phyloP scores from a whole-genome alignment of 2,329 filamentous ascomycete genomes.

The Pseudopyrenochaeta lycopersici region DNA sequence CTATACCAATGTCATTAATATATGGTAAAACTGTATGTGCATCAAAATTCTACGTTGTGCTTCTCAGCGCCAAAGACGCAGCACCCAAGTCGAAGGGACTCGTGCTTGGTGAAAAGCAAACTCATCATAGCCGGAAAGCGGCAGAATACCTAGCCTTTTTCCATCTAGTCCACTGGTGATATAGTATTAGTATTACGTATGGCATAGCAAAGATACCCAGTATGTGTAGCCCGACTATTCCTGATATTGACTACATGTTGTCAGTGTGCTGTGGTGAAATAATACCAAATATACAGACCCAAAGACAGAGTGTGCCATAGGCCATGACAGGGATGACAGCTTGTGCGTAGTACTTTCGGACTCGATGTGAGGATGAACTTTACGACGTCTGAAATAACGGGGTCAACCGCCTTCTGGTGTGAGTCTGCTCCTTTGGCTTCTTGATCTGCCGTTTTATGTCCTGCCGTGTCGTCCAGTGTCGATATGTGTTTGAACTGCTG shows the following conservation, averaged over 20 bases:
- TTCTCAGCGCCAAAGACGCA: too few species aligned
- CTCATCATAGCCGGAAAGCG: too few species aligned
- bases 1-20: background rate
- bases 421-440: background rate
- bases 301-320: constrained; percentile 34
- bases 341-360: constrained; percentile 15
- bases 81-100: too few species aligned
- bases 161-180: constrained; percentile 6
- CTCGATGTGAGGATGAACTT: background rate
- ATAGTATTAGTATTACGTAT: background rate
- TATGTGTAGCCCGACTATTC: constrained; percentile 22
- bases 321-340: constrained; percentile 36
- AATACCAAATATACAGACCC: constrained; percentile 31
- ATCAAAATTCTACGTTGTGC: too few species aligned
- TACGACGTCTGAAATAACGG: background rate
- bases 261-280: constrained; percentile 20
- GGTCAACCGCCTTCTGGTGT: background rate
- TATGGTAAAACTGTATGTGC: too few species aligned
- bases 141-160: too few species aligned
- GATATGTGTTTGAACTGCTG: background rate
- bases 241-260: constrained; percentile 8
- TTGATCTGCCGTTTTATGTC: background rate
- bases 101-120: too few species aligned
- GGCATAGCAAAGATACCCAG: constrained; percentile 20
- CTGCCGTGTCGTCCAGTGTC: background rate